Evolutionary conservation across 2,329 filamentous ascomycete genomes (phyloP), one percentile per base, ranked within the genome.

Genomic region (Amylocarpus encephaloides): DNA sequence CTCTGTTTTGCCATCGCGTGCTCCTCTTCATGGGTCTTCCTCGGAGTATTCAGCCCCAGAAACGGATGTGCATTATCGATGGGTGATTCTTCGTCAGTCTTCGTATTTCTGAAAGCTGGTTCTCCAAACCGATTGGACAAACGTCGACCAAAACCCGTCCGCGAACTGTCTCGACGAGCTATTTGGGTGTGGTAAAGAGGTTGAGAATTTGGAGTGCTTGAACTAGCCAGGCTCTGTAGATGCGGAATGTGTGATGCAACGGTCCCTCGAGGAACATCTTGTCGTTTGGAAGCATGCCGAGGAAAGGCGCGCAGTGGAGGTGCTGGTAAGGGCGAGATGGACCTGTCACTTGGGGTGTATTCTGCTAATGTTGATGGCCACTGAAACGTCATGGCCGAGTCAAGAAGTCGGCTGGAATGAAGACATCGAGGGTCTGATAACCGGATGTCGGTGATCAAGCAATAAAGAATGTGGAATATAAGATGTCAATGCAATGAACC

Each of bases 201-300:
- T 26, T 19, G 34, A 38, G 60, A 47, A 43, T 54, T 45, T 36
- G 51, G 35, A n/a, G 32, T 13, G 16, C 18, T 36, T 22, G 55
- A 50, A 48, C 59, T 57, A 45, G 59, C 54, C 52, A 66, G 53
- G 29, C 51, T 53, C 49, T 67, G 59, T 41, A 71, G 59, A 50
- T 64, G 62, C 30, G 55, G 59, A 51, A 67, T 56, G 42, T 64
- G 68, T 13, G 66, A 66, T 12, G 62, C 61, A 10, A 71, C 66
- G 39, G 65, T 67, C 36, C 67, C 67, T 34, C 50, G 55, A 33
- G 65, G 62, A 54, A 69, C 61, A 16, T 55, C 50, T 53, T 57
- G 34, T 6, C 36, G 36, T 16, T 51, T 46, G 39, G 52, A 33
- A 7, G 15, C 12, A 15, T 29, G 35, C 18, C 46, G 36, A 10